Evolutionary conservation across 768 basidiomycete species (phyloP), one percentile per base, ranked within the genome.

Genomic region (Hydnomerulius pinastri): DNA sequence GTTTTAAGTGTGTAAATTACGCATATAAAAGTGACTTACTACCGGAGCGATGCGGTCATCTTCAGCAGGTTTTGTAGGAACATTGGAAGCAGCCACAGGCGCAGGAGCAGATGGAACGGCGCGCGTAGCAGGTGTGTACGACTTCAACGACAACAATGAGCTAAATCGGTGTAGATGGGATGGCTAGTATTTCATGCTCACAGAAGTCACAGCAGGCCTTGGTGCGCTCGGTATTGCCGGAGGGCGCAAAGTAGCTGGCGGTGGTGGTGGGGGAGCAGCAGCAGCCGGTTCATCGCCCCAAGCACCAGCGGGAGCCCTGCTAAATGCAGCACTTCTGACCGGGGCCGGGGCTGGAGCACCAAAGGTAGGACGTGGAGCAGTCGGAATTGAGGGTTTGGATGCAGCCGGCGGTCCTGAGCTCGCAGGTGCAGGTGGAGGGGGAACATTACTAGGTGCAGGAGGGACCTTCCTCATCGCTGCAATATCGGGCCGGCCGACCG

Each of bases 11-110:
- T 18, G 1, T 2, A 11, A 7, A 30, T 3, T 8, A 8, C n/a
- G 3, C 7, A 24, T 33, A 28, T 21, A 45, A 27, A 4, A 3
- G 37, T 17, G 13, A 46, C 75, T 63, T 53, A 77, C 75, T 17
- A 93, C 86, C 2, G 90, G 90, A 1, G 76, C 87, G 57, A 96
- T 95, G 4, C 83, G 83, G 67, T 95, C 91, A 0, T 93, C 88
- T 48, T 85, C 85, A 0, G 77, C 70, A 11, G 90, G 87, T 58
- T 90, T 92, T 0, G 82, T 77, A 0, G 86, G 76, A 0, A 71
- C 59, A 29, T 68, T 77, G 0, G 86, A 79, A 4, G 82, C 57
- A 4, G 62, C 55, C n/a, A 75, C 75, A 0, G 73, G 65, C 0
- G 72, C 54, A 43, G 73, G 66, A 1, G 71, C 50, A 1, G 72